A percentile compares a stretch with the other conserved stretches of the same genome.
Evolutionary conservation across 371 early-diverging fungal species (phyloP).

Genomic region (Catenaria anguillulae): DNA sequence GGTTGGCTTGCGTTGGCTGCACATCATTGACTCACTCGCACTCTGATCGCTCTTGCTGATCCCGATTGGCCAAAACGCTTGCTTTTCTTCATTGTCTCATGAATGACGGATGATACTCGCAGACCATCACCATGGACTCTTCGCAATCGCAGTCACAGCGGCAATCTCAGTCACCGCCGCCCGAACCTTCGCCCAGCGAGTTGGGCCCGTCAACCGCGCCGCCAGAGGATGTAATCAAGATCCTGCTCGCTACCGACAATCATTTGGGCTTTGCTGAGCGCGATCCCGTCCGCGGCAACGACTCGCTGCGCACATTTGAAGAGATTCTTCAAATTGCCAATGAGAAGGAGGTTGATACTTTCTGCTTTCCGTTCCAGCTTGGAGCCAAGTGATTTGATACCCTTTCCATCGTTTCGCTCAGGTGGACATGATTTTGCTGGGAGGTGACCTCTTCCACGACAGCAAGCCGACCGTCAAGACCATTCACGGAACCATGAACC

Average conservation of each 20-base stretch:
- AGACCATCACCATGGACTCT: too few relatives aligned
- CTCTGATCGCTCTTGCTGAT: too few relatives aligned
- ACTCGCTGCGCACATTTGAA: conserved; percentile 85
- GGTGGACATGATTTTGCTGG: conserved; percentile 94
- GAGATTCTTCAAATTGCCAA: conserved; percentile 80
- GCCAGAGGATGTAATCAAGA: conserved; percentile 22
- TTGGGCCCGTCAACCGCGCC: background rate
- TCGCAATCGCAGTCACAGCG: too few relatives aligned
- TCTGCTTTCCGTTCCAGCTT: background rate
- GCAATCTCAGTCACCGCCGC: too few relatives aligned
- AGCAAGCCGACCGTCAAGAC: conserved; percentile 85
- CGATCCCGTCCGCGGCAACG: conserved; percentile 82
- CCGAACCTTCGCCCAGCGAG: too few relatives aligned
- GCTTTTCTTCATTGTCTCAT: too few relatives aligned
- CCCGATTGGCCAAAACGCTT: too few relatives aligned
- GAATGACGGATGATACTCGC: too few relatives aligned
- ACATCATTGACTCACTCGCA: too few relatives aligned
- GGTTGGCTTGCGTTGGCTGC: too few relatives aligned
- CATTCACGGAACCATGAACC: conserved; percentile 53
- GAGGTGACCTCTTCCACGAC: conserved; percentile 98
- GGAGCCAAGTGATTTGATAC: background rate
- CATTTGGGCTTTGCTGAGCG: conserved; percentile 94
- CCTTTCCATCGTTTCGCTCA: background rate
- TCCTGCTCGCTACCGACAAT: conserved; percentile 89
- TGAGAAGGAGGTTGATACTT: conserved; percentile 27